Evolutionary conservation across 2,329 filamentous ascomycete species (phyloP).

Genomic region (Xylariaceae sp.): DNA sequence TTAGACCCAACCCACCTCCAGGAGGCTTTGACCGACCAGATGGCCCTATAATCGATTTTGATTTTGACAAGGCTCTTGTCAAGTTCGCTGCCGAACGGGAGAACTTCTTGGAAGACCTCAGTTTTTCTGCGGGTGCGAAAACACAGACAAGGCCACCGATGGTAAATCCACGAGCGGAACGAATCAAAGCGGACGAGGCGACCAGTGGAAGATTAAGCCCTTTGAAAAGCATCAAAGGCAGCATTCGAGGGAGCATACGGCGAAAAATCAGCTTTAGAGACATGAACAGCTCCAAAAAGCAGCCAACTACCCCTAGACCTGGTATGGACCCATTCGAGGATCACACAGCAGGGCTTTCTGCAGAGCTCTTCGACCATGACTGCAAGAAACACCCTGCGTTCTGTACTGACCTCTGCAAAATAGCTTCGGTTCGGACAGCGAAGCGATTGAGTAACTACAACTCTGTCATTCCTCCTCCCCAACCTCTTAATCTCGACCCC

Average conservation of each 20-base stretch:
- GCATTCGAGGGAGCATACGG: constrained; percentile 82
- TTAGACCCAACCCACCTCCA: constrained; percentile 53
- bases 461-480: constrained; percentile 92
- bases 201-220: constrained; percentile 61
- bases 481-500: constrained; percentile 86
- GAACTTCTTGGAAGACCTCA: constrained; percentile 89
- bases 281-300: constrained; percentile 93
- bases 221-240: constrained; percentile 65
- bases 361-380: constrained; percentile 32
- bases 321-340: constrained; percentile 59
- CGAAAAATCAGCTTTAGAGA: constrained; percentile 92
- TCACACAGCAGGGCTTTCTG: constrained; percentile 33
- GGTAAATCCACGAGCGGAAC: constrained; percentile 80
- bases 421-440: constrained; percentile 74
- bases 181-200: constrained; percentile 77
- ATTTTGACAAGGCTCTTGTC: constrained; percentile 90
- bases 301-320: constrained; percentile 77
- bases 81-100: constrained; percentile 98
- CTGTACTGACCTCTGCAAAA: constrained; percentile 42
- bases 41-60: constrained; percentile 69
- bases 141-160: constrained; percentile 73
- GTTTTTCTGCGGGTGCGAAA: constrained; percentile 84
- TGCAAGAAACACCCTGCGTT: constrained; percentile 33
- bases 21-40: constrained; percentile 42
- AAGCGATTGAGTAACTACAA: constrained; percentile 96